Conservation (phyloP, 768 basidiomycete species). For the Bullera alba region DNA sequence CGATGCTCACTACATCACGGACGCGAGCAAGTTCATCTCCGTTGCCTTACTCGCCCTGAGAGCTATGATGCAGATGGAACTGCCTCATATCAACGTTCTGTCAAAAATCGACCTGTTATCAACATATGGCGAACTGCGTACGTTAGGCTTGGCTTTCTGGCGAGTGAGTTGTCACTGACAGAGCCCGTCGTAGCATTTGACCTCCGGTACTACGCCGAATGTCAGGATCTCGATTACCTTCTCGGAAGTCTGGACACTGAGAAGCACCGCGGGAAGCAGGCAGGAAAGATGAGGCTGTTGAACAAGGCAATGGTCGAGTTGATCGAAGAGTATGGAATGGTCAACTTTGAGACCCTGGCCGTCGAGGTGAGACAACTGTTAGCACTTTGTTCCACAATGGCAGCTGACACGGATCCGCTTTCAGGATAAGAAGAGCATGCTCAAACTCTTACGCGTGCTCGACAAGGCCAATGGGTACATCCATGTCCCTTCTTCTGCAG, state of each 20-base stretch:
- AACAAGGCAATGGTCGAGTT: conserved; percentile 86
- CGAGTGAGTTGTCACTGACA: background rate
- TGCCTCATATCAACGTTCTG: conserved; percentile 96
- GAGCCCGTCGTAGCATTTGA: conserved; percentile 68
- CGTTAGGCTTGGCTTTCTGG: conserved; percentile 21
- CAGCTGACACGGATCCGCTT: background rate
- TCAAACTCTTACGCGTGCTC: conserved; percentile 71
- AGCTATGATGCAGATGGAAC: conserved; percentile 95
- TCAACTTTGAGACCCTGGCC: conserved; percentile 92
- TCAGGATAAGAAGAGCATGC: conserved; percentile 91
- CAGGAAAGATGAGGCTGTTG: conserved; percentile 51
- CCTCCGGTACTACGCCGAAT: conserved; percentile 95
- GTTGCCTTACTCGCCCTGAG: conserved; percentile 83
- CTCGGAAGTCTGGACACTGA: conserved; percentile 59
- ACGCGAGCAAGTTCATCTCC: conserved; percentile 89
- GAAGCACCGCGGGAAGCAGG: conserved; percentile 64
- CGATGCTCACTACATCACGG: conserved; percentile 95
- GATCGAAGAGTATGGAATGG: conserved; percentile 86
- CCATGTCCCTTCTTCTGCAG: conserved; percentile 57
- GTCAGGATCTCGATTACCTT: conserved; percentile 86
- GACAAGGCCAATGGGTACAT: conserved; percentile 91
- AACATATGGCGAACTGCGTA: conserved; percentile 86
- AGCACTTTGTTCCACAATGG: background rate
- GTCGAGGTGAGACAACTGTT: conserved; percentile 62
- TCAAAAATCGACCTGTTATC: conserved; percentile 89